These are phyloP conservation scores for Arachnomyces sp. DNA, from an alignment of 2,329 filamentous ascomycete species.

Conservation along the genomic window DNA sequence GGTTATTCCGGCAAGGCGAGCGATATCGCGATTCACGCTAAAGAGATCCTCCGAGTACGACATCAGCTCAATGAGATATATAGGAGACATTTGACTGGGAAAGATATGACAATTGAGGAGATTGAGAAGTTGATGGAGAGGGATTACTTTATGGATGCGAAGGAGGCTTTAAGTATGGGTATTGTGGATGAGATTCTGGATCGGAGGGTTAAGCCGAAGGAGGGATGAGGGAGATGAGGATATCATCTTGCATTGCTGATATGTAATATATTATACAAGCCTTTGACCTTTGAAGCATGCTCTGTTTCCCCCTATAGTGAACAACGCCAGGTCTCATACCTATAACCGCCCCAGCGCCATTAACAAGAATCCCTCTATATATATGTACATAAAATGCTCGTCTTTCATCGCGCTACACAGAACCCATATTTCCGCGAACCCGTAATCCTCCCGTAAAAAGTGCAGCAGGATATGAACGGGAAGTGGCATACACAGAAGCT, in stretches of 20 bases:
- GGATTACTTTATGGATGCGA: conserved; percentile 84
- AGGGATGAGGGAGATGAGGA: conserved; percentile 16
- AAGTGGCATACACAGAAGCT: no score
- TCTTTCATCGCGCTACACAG: no score
- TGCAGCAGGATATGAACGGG: no score
- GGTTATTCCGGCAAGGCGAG: conserved; percentile 58
- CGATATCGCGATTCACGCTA: conserved; percentile 95
- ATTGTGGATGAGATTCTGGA: conserved; percentile 84
- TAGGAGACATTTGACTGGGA: conserved; percentile 67
- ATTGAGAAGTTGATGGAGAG: conserved; percentile 95
- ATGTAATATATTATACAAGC: no score
- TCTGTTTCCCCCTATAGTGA: no score
- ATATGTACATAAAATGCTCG: no score
- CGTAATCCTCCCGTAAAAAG: not conserved
- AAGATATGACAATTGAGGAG: conserved; percentile 64
- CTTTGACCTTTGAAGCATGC: no score
- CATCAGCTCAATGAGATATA: conserved; percentile 87
- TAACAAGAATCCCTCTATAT: no score
- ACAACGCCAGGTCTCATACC: no score
- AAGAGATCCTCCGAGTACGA: conserved; percentile 83
- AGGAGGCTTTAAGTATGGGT: conserved; percentile 81
- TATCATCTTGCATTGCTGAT: no score
- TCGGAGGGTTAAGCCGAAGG: conserved; percentile 26
- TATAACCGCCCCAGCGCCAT: no score
- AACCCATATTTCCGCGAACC: no score